phyloP scores from a whole-genome alignment of 805 yeast species.

The Wickerhamomyces rabaulensis region DNA sequence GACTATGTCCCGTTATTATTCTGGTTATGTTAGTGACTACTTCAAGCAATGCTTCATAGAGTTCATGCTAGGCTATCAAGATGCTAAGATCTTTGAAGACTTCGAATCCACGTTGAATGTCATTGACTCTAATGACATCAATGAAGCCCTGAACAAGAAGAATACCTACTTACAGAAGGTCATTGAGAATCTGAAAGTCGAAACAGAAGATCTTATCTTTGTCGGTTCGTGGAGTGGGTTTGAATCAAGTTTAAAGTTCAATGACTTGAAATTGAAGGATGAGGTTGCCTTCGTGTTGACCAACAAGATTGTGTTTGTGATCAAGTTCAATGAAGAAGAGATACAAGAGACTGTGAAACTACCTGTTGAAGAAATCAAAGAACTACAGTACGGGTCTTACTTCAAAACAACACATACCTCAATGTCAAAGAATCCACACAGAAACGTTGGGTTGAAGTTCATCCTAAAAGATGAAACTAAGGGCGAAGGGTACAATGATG shows the following conservation, averaged over 20 bases:
- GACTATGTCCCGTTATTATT: conserved; percentile 37
- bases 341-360: conserved; percentile 14
- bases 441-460: conserved; percentile 28
- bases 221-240: conserved; percentile 24
- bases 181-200: conserved; percentile 12
- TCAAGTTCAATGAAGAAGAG: conserved; percentile 18
- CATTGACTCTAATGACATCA: conserved; percentile 19
- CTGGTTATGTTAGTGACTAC: conserved; percentile 39
- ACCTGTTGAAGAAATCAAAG: conserved; percentile 15
- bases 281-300: conserved; percentile 18
- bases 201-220: conserved; percentile 17
- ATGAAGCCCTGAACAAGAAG: conserved; percentile 20
- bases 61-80: conserved; percentile 32
- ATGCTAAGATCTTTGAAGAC: conserved; percentile 32
- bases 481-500: neutral
- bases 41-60: conserved; percentile 40
- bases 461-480: conserved; percentile 4
- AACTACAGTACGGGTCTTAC: conserved; percentile 27
- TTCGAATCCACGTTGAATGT: conserved; percentile 33
- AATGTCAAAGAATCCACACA: conserved; percentile 23
- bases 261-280: conserved; percentile 10
- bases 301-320: conserved; percentile 16
- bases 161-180: conserved; percentile 22
- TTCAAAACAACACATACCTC: conserved; percentile 17
- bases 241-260: conserved; percentile 19